phyloP scores from a whole-genome alignment of 1,139 yeast genomes.

The Sugiyamaella neomexicana region DNA sequence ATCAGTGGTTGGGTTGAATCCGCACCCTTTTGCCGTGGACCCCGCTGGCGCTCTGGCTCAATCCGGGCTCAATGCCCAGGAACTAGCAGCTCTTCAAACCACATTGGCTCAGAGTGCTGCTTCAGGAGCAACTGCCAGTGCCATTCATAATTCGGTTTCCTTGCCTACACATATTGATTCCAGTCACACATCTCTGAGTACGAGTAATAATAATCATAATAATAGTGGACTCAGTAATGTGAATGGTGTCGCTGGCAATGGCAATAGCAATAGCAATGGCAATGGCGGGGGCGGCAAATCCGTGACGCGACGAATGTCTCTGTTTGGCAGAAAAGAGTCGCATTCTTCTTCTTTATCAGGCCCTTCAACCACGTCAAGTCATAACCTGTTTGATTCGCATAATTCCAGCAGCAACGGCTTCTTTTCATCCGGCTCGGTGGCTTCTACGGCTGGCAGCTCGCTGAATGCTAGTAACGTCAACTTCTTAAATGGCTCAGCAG shows the following conservation, averaged over 20 bases:
- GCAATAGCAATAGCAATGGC: too few relatives aligned
- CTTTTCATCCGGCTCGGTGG: constrained; percentile 1
- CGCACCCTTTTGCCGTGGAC: constrained; percentile 42
- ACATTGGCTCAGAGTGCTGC: constrained; percentile 27
- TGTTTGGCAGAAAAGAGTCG: constrained; percentile 29
- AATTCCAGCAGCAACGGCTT: constrained; percentile 5
- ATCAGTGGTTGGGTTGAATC: constrained; percentile 37
- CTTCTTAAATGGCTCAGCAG: not conserved
- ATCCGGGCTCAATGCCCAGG: constrained; percentile 17
- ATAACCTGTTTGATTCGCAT: not conserved
- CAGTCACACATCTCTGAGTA: constrained; percentile 13
- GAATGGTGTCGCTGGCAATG: not conserved
- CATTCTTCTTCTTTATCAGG: constrained; percentile 9
- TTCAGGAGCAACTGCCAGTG: constrained; percentile 23
- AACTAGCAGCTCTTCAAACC: constrained; percentile 19
- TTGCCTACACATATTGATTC: constrained; percentile 16
- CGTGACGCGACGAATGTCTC: constrained; percentile 26
- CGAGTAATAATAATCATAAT: not conserved
- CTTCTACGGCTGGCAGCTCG: constrained; percentile 1
- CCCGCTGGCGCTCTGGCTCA: constrained; percentile 30
- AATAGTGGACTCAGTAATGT: constrained; percentile 2
- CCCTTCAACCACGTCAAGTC: not conserved
- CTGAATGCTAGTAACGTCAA: not conserved
- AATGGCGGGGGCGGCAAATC: constrained; percentile 7
- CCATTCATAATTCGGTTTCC: constrained; percentile 20